These are phyloP conservation scores for Cornus florida DNA, from an alignment of 148 eudicot species.

Conservation along the genomic window DNA sequence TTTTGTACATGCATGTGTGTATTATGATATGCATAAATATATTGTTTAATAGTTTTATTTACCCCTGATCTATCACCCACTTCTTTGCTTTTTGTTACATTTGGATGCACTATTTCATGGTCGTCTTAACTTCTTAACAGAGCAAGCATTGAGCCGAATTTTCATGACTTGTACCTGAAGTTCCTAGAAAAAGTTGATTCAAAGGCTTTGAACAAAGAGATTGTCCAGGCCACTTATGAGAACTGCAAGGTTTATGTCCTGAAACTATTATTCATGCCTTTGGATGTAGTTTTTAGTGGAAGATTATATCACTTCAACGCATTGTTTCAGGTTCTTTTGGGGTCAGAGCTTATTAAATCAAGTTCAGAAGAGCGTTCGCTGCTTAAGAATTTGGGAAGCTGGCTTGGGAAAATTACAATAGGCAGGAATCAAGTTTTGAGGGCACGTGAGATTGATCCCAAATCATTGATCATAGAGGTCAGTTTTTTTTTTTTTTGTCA, in stretches of 20 bases:
- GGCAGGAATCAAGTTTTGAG: constrained; percentile 84
- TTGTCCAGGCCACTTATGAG: constrained; percentile 78
- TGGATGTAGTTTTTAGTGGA: neutral
- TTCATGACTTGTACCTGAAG: constrained; percentile 89
- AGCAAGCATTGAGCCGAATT: constrained; percentile 95
- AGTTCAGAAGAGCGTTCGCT: constrained; percentile 96
- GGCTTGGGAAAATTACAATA: constrained; percentile 98
- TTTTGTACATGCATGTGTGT: neutral
- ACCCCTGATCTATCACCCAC: neutral
- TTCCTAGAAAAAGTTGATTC: constrained; percentile 82
- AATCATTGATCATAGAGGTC: constrained; percentile 87
- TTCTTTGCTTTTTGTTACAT: constrained; percentile 9
- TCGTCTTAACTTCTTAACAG: constrained; percentile 37
- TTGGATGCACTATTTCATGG: constrained; percentile 7
- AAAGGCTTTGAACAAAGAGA: constrained; percentile 69
- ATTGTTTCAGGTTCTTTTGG: constrained; percentile 72
- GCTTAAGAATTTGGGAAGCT: constrained; percentile 93
- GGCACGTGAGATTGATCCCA: constrained; percentile 87
- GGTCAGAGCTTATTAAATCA: constrained; percentile 92
- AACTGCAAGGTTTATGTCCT: constrained; percentile 77
- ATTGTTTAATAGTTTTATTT: neutral
- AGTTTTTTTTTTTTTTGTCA: neutral
- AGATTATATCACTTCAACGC: neutral
- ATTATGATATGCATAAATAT: neutral
- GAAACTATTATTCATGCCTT: neutral